Evolutionary conservation across 768 basidiomycete genomes (phyloP).

Genomic region (Boletus coccyginus): DNA sequence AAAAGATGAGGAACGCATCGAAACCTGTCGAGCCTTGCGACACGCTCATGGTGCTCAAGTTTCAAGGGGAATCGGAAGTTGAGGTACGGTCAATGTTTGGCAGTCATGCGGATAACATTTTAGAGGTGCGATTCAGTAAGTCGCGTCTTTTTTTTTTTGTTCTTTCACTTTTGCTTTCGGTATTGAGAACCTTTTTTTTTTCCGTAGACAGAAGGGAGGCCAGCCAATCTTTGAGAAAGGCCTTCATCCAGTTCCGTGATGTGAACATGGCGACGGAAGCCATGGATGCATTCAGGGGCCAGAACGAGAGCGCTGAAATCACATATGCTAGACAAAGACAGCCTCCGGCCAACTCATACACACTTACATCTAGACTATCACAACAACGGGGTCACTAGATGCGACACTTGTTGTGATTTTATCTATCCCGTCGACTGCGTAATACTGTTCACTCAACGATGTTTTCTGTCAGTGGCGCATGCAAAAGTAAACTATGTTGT

Average conservation of each 20-base stretch:
- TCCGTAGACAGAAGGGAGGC: slow-evolving; percentile 34
- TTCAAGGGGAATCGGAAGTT: slow-evolving; percentile 19
- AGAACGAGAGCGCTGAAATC: slow-evolving; percentile 4
- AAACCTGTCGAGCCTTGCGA: slow-evolving; percentile 24
- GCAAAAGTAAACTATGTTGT: not conserved
- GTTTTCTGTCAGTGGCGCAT: not conserved
- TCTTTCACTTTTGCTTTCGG: not conserved
- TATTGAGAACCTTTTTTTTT: slow-evolving; percentile 8
- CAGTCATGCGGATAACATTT: slow-evolving; percentile 7
- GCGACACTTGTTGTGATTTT: not conserved
- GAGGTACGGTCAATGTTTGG: slow-evolving; percentile 28
- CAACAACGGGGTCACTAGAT: slow-evolving; percentile 4
- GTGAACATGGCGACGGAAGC: slow-evolving; percentile 48
- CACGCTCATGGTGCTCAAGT: slow-evolving; percentile 32
- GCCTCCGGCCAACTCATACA: not conserved
- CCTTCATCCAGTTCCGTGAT: slow-evolving; percentile 53
- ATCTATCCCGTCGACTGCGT: not conserved
- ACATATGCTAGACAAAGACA: slow-evolving; percentile 21
- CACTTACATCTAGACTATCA: slow-evolving; percentile 23
- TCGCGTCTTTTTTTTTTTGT: not conserved
- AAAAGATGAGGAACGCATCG: not conserved
- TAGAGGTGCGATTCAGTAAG: slow-evolving; percentile 32
- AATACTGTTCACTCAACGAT: not conserved
- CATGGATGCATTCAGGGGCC: slow-evolving; percentile 37
- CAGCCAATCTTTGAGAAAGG: slow-evolving; percentile 32